Evolutionary conservation across 441 rosid species (phyloP), one percentile per base, ranked within the genome.

Genomic region (Theobroma grandiflorum): DNA sequence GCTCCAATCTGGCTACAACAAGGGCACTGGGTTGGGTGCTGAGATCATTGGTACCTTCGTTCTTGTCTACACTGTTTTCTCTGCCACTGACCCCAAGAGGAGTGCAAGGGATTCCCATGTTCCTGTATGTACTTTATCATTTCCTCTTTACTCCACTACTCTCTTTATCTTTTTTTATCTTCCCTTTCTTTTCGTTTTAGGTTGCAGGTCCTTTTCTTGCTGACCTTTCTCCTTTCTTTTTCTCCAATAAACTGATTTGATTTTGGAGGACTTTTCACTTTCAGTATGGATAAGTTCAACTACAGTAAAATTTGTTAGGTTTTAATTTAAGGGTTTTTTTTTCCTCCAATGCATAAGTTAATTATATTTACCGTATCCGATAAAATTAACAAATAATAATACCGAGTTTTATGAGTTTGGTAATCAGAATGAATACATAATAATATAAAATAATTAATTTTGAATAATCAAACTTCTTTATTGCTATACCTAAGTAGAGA

Each of bases 71-170:
- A 90, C 95, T 6, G 95, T 91, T 70, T 90, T 92, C 87, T 84
- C 95, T 18, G 95, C 95, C 85, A 92, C 95, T 16, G 95, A 92
- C 65, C 92, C 95, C 37, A 92, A 92, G 83, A 81, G 95, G 59
- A 92, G 45, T 73, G 95, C 95, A 4, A 88, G 92, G 40, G 93
- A 92, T 88, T 89, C 89, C 66, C 92, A 91, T 78, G 87, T 91
- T 50, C 95, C 95, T n/a, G 93, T 88, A 84, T 40, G 89, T 74
- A 59, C 61, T 70, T 20, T 16, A 33, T 61, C 42, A n/a, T n/a
- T 12, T 1, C 2, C n/a, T n/a, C 15, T 40, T 62, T 62, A 63
- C 7, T n/a, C 31, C 6, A 6, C 6, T 49, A 50, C 4, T 26
- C 16, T 35, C 0, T 11, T 15, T 33, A 3, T 8, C 2, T 35